phyloP scores from a whole-genome alignment of 495 filamentous ascomycete genomes.

The Choiromyces venosus region DNA sequence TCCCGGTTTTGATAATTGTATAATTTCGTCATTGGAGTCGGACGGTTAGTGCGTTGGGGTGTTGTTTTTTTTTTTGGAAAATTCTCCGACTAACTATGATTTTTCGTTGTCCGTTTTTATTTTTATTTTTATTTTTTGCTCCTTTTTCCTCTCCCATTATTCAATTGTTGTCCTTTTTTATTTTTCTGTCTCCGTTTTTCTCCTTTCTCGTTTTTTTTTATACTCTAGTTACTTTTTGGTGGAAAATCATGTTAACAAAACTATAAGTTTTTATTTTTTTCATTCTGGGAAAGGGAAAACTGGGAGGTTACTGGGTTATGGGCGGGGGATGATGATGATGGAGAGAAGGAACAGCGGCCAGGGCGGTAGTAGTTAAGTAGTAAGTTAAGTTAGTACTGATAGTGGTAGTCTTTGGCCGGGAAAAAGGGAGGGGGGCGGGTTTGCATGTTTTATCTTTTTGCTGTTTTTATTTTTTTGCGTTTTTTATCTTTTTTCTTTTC shows the following conservation, averaged over 20 bases:
- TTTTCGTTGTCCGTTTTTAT: slow-evolving; percentile 1
- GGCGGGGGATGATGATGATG: background rate
- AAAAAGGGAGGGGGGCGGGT: background rate
- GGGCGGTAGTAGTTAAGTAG: background rate
- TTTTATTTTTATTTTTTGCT: background rate
- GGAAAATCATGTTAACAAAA: background rate
- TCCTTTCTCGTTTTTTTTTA: background rate
- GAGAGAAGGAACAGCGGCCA: background rate
- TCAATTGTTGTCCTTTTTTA: background rate
- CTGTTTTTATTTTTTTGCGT: background rate
- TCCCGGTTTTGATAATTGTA: slow-evolving; percentile 1
- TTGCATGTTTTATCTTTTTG: background rate
- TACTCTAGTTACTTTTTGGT: background rate
- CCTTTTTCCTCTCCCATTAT: no score
- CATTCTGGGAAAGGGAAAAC: background rate
- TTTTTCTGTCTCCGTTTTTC: background rate
- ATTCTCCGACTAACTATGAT: background rate
- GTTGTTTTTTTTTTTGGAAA: background rate
- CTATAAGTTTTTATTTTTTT: background rate
- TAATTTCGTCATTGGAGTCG: slow-evolving; percentile 5
- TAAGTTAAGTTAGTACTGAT: slow-evolving; percentile 1
- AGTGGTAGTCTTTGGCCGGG: background rate
- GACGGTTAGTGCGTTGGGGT: slow-evolving; percentile 1
- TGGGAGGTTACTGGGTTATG: background rate
- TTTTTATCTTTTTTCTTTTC: background rate